A percentile compares a stretch with the other conserved stretches of the same genome.
Conservation (phyloP, 805 yeast species). For the Spathaspora hagerdaliae region DNA sequence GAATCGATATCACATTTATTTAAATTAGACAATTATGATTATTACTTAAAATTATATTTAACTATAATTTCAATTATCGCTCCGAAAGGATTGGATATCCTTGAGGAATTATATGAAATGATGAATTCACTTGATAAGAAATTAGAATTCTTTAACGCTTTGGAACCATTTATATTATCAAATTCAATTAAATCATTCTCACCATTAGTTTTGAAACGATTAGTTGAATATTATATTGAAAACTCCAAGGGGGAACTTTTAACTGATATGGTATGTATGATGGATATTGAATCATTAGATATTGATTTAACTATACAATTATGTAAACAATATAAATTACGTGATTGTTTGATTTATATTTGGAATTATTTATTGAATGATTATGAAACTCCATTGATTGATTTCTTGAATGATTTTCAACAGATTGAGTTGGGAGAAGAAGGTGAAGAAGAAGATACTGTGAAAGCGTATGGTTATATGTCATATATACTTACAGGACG, state of each 20-base stretch:
- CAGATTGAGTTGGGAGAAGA: background rate
- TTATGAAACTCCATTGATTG: slow-evolving; percentile 65
- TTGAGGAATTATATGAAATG: slow-evolving; percentile 27
- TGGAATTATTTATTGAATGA: slow-evolving; percentile 72
- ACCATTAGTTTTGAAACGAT: slow-evolving; percentile 57
- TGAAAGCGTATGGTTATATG: slow-evolving; percentile 45
- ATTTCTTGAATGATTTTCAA: slow-evolving; percentile 42
- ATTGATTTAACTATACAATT: slow-evolving; percentile 69
- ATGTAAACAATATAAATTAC: slow-evolving; percentile 52
- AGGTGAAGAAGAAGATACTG: slow-evolving; percentile 7
- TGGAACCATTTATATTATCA: slow-evolving; percentile 50
- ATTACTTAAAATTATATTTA: slow-evolving; percentile 13
- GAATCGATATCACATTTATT: slow-evolving; percentile 48
- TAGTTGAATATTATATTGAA: slow-evolving; percentile 50
- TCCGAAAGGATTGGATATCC: slow-evolving; percentile 14
- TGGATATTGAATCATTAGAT: slow-evolving; percentile 69
- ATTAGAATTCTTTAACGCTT: slow-evolving; percentile 43
- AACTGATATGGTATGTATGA: slow-evolving; percentile 64
- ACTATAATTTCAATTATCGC: slow-evolving; percentile 9
- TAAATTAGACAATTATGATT: background rate
- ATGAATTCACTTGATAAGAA: slow-evolving; percentile 19
- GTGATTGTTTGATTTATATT: slow-evolving; percentile 63
- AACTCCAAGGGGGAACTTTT: slow-evolving; percentile 43
- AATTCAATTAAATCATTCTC: slow-evolving; percentile 49
- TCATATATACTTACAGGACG: slow-evolving; percentile 71